Conservation (phyloP, 2,329 filamentous ascomycete species). For the Colletotrichum sp. region DNA sequence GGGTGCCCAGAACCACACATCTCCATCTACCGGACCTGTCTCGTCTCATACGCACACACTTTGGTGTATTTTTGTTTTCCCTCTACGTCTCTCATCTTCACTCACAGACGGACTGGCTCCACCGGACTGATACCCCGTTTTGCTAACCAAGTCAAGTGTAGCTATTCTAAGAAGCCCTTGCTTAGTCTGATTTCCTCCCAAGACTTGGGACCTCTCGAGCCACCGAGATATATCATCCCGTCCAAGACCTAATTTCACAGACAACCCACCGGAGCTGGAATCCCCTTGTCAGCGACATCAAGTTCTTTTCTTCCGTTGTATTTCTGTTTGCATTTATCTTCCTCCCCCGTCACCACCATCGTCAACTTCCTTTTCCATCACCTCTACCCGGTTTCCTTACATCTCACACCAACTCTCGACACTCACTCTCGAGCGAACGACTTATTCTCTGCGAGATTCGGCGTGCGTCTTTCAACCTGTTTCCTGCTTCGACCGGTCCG, state of each 20-base stretch:
- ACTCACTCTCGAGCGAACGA: constrained; percentile 7
- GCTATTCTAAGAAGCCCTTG: constrained; percentile 17
- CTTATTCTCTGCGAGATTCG: constrained; percentile 18
- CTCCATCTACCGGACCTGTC: constrained; percentile 11
- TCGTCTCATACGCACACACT: constrained; percentile 17
- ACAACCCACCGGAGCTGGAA: constrained; percentile 13
- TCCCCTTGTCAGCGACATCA: constrained; percentile 15
- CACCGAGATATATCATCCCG: constrained; percentile 16
- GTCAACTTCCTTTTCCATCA: neutral
- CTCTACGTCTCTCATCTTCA: neutral
- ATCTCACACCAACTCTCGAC: neutral
- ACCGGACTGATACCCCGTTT: constrained; percentile 19
- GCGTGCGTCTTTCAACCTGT: neutral
- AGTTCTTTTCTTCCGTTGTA: neutral
- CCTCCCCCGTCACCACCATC: neutral
- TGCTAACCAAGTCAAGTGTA: neutral
- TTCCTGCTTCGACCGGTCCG: neutral
- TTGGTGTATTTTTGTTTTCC: neutral
- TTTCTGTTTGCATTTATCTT: constrained; percentile 3
- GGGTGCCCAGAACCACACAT: constrained; percentile 1
- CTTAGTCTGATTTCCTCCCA: constrained; percentile 7
- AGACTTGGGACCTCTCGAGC: neutral
- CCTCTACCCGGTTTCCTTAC: neutral
- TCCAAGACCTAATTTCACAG: constrained; percentile 8
- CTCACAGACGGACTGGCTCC: constrained; percentile 4